A percentile compares a stretch with the other conserved stretches of the same genome.
These are phyloP conservation scores for Ophiosphaerella korrae DNA, from an alignment of 2,329 filamentous ascomycete species.

Conservation along the genomic window DNA sequence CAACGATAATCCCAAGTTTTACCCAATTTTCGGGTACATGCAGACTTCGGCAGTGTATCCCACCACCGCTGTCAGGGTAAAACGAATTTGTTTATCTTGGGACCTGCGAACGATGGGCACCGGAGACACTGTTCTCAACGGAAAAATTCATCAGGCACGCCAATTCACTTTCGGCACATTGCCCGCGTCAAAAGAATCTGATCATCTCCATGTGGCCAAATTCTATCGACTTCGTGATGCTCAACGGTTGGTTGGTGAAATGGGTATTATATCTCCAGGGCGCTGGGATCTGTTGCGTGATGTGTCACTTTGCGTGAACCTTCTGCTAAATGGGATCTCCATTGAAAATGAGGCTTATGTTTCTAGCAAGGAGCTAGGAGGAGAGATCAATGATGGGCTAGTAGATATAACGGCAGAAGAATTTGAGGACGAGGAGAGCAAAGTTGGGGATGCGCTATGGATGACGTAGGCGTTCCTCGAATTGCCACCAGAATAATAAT, in stretches of 20 bases:
- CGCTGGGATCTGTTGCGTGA: neutral
- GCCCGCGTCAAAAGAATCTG: neutral
- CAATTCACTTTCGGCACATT: neutral
- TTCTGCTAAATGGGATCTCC: neutral
- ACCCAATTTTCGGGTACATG: neutral
- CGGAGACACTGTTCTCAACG: neutral
- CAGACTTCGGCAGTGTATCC: neutral
- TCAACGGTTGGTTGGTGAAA: constrained; percentile 3
- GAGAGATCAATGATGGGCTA: neutral
- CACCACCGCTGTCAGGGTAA: neutral
- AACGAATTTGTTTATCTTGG: constrained; percentile 7
- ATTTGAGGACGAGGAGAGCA: neutral
- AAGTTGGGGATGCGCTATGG: neutral
- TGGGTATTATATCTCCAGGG: neutral
- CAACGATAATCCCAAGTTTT: neutral
- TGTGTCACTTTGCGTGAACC: neutral
- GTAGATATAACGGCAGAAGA: neutral
- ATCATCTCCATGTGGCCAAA: neutral
- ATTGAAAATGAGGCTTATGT: neutral
- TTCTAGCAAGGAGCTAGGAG: neutral
- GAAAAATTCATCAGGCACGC: neutral
- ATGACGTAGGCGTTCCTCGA: no score
- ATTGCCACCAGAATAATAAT: no score
- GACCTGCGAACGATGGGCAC: neutral
- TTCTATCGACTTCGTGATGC: constrained; percentile 4